Conservation (phyloP, 1,139 yeast genomes). For the Pichia sp. region DNA sequence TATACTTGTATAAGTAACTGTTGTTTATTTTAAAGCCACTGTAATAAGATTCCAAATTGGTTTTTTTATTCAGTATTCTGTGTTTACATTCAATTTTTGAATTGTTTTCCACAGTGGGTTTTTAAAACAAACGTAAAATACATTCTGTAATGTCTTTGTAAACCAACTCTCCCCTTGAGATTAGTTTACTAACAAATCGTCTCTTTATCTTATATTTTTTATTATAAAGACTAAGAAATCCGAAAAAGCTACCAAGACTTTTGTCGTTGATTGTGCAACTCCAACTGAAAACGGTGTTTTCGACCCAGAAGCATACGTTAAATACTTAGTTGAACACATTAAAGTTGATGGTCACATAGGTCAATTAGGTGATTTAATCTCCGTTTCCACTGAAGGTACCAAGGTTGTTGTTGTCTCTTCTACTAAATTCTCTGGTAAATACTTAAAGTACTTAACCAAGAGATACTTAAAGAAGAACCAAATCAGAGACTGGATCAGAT, state of each 20-base stretch:
- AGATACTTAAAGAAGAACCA: constrained; percentile 99
- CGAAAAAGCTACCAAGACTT: constrained; percentile 66
- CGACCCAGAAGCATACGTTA: constrained; percentile 96
- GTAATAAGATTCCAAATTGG: neutral
- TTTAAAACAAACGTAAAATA: constrained; percentile 2
- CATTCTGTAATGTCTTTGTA: constrained; percentile 13
- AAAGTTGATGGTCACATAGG: constrained; percentile 96
- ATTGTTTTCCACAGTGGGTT: constrained; percentile 16
- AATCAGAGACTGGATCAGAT: constrained; percentile 99
- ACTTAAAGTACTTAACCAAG: constrained; percentile 98
- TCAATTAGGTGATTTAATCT: constrained; percentile 92
- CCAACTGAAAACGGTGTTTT: constrained; percentile 97
- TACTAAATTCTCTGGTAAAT: constrained; percentile 98
- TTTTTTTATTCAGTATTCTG: constrained; percentile 12
- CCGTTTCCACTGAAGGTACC: constrained; percentile 79
- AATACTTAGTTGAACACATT: constrained; percentile 98
- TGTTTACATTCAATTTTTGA: neutral
- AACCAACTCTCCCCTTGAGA: neutral
- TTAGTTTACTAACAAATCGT: constrained; percentile 25
- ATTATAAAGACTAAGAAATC: constrained; percentile 30
- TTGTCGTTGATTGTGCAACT: constrained; percentile 93
- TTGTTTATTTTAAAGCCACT: constrained; percentile 21
- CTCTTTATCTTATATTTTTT: neutral
- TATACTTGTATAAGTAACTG: constrained; percentile 1
- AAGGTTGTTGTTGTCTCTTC: constrained; percentile 81